Base-by-base conservation (phyloP, 352 stramenopile genomes). In the Pythium folliculosum region DNA sequence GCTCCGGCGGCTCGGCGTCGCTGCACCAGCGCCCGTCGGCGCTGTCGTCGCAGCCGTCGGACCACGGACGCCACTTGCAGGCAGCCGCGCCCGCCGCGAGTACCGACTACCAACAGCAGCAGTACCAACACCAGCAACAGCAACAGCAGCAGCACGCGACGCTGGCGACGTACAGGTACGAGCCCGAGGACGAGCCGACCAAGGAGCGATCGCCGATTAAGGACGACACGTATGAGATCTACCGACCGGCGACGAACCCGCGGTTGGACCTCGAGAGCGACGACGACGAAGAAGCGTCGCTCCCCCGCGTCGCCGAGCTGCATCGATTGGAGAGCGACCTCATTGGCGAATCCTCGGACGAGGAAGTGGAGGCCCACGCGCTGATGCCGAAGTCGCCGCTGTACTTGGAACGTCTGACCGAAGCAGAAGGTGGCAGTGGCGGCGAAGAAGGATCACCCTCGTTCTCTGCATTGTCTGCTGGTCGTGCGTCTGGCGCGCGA, bases 261-360 rank as follows among this genome's bases (percentile, higher is more conserved):
- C 67, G 67, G 21, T n/a, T 69, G 47, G 67, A 69, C 23, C 17
- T 66, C 22, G 67, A 73, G 43, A 73, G 67, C 44, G 67, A 73
- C 55, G 67, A 73, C 25, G 67, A 73, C 22, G 67, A 73, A 40
- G 67, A 73, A 44, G 44, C 61, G 0, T 52, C 40, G 25, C 69
- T 73, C 50, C 67, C 67, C 14, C 67, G 67, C 35, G 67, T 73
- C 38, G 67, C 67, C 14, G 67, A 73, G 54, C 52, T 73, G 14
- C 67, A 73, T 19, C 67, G 67, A 13, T 17, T 73, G 38, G 67
- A 73, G 43, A 73, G 67, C 35, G 67, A 73, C 30, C 50, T 73
- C n/a, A 66, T 73, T 23, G 67, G 67, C 25, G 66, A 72, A 32
- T 73, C 54, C 7, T 67, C 54, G 1, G 67, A 73, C 23, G 67